Conservation (phyloP, 1,284 basidiomycete genomes). For the Tilletia horrida region DNA sequence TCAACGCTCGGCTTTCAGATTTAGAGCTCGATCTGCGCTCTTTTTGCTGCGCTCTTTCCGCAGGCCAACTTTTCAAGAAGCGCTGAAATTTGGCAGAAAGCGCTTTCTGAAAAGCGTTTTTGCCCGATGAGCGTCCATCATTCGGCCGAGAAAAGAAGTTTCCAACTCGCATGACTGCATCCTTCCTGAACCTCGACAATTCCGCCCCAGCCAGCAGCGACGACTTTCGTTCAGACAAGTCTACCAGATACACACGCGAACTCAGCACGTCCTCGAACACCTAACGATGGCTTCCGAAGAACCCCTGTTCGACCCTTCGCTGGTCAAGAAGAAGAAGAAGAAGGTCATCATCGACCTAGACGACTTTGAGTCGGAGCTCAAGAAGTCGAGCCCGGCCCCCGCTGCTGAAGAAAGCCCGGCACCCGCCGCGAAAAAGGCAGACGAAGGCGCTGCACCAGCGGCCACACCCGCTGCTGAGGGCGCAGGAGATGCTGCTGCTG, state of each 20-base stretch:
- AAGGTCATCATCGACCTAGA: slow-evolving; percentile 65
- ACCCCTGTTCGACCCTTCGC: slow-evolving; percentile 74
- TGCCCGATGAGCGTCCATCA: too few species aligned
- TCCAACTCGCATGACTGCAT: too few species aligned
- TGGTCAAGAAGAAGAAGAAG: slow-evolving; percentile 76
- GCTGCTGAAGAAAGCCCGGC: slow-evolving; percentile 45
- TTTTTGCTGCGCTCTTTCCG: too few species aligned
- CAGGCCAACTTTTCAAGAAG: too few species aligned
- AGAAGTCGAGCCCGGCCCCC: slow-evolving; percentile 21
- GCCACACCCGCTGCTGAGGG: slow-evolving; percentile 58
- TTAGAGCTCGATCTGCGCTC: too few species aligned
- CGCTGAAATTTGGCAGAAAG: too few species aligned
- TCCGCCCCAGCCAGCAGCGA: too few species aligned
- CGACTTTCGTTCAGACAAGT: too few species aligned
- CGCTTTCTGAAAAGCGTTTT: too few species aligned
- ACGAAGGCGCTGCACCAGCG: slow-evolving; percentile 28
- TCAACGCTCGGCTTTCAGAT: too few species aligned
- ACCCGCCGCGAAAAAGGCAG: slow-evolving; percentile 35
- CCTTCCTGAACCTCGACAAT: too few species aligned
- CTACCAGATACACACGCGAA: not conserved
- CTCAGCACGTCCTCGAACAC: not conserved
- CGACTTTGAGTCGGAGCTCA: slow-evolving; percentile 24
- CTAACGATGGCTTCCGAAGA: slow-evolving; percentile 59
- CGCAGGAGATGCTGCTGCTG: slow-evolving; percentile 57
- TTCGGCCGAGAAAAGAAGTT: too few species aligned